Evolutionary conservation across 176 grass and related monocot genomes (phyloP).

Genomic region (Carex pumila): DNA sequence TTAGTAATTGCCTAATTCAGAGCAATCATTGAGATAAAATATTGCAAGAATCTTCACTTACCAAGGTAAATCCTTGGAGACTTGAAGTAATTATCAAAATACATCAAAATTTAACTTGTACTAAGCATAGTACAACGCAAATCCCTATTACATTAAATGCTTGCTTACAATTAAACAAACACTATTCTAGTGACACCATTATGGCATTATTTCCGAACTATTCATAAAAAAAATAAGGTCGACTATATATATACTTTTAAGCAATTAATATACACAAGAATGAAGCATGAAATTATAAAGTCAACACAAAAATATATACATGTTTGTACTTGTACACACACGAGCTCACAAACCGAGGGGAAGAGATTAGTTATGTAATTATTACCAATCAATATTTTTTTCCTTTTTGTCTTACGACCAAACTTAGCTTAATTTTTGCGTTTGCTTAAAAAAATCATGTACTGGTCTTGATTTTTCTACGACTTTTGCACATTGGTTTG

Average conservation of each 20-base stretch:
- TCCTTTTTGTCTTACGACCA: neutral
- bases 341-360: neutral
- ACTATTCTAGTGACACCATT: neutral
- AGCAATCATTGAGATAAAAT: neutral
- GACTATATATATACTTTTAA: too few relatives aligned
- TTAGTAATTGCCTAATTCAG: neutral
- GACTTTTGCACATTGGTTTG: neutral
- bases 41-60: slow-evolving; percentile 5
- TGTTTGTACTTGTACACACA: neutral
- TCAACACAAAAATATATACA: neutral
- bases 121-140: neutral
- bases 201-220: neutral
- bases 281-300: neutral
- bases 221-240: neutral
- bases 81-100: neutral
- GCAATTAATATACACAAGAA: neutral
- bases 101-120: neutral
- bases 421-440: neutral
- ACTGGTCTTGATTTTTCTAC: neutral
- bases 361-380: neutral
- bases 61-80: neutral
- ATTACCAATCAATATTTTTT: neutral
- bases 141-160: slow-evolving; percentile 7
- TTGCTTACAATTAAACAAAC: neutral
- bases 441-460: neutral